phyloP scores from a whole-genome alignment of 305 asterid genomes.

The Nicotiana rustica region DNA sequence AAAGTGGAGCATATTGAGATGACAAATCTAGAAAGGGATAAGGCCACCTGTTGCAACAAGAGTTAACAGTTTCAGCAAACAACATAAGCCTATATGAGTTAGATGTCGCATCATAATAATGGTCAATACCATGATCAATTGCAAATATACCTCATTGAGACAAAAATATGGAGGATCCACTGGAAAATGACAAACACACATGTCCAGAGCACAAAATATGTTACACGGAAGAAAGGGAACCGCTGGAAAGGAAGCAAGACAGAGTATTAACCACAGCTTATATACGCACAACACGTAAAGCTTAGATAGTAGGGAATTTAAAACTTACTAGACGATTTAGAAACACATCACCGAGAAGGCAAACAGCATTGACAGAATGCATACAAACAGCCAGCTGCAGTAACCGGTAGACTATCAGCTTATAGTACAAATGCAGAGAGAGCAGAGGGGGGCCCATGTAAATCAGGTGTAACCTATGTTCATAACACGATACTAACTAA shows the following conservation, averaged over 20 bases:
- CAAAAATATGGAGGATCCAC: constrained; percentile 83
- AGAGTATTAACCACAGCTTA: constrained; percentile 8
- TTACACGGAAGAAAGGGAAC: constrained; percentile 87
- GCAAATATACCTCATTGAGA: constrained; percentile 55
- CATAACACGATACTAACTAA: background rate
- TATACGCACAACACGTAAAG: background rate
- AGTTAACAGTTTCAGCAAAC: constrained; percentile 9
- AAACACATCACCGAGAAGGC: constrained; percentile 77
- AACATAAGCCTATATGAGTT: background rate
- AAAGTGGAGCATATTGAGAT: constrained; percentile 79
- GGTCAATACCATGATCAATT: background rate
- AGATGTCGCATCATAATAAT: background rate
- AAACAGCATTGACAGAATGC: constrained; percentile 83
- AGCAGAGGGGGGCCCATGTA: background rate
- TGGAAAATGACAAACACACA: constrained; percentile 71
- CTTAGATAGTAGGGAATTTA: constrained; percentile 18
- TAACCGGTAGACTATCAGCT: constrained; percentile 28
- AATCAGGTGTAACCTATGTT: background rate
- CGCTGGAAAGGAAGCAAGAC: constrained; percentile 56
- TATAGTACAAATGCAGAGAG: background rate
- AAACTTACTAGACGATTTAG: constrained; percentile 70
- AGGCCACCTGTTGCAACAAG: constrained; percentile 79
- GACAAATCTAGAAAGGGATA: constrained; percentile 86
- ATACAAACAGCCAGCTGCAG: constrained; percentile 68
- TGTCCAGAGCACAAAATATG: constrained; percentile 80